Evolutionary conservation across 495 filamentous ascomycete species (phyloP).

Genomic region (Daldinia loculata): DNA sequence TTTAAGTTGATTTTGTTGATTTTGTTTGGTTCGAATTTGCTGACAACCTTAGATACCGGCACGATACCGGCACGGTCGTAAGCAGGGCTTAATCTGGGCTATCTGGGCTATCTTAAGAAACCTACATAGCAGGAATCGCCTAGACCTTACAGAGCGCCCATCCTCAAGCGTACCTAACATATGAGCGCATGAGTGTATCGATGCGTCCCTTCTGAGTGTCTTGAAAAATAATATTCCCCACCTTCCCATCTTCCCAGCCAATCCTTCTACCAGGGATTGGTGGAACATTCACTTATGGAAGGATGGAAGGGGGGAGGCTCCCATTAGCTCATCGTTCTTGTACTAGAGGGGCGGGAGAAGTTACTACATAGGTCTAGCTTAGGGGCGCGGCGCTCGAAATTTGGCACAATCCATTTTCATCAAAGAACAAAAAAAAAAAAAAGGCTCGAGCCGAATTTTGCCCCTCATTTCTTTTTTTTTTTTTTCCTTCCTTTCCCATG

Average conservation of each 20-base stretch:
- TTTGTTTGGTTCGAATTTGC: slow-evolving; percentile 3
- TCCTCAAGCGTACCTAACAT: background rate
- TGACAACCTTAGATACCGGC: slow-evolving; percentile 3
- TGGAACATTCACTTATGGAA: slow-evolving; percentile 26
- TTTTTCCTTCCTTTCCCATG: slow-evolving; percentile 14
- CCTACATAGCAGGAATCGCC: background rate
- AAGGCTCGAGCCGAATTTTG: background rate
- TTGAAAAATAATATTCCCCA: background rate
- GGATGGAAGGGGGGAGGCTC: slow-evolving; percentile 30
- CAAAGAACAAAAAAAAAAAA: background rate
- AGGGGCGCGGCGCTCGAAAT: slow-evolving; percentile 25
- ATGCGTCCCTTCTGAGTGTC: background rate
- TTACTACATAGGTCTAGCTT: slow-evolving; percentile 10
- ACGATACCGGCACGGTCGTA: slow-evolving; percentile 22
- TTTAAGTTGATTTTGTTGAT: background rate
- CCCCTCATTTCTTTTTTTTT: slow-evolving; percentile 21
- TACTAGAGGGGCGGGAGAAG: slow-evolving; percentile 8
- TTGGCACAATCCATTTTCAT: slow-evolving; percentile 31
- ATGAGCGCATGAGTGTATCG: background rate
- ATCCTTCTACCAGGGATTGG: slow-evolving; percentile 28
- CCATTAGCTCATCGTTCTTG: slow-evolving; percentile 16
- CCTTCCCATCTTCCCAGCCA: slow-evolving; percentile 20
- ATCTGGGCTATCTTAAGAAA: background rate
- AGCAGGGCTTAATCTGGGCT: background rate
- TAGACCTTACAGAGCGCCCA: background rate